Base-by-base conservation (phyloP, 345 rosid genomes). In the Euphorbia lathyris region DNA sequence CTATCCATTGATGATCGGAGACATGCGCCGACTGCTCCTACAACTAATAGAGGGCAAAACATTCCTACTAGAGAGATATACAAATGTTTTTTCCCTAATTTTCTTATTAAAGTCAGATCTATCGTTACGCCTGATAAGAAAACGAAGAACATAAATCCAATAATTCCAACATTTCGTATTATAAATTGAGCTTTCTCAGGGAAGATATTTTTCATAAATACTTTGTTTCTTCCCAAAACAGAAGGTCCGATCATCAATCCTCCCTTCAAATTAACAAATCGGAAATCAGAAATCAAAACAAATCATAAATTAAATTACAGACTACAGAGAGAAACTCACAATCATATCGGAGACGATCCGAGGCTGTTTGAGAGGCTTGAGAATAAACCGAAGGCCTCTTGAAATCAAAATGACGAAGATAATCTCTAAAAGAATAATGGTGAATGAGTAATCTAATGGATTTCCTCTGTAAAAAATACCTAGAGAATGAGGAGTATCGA, bases 201-300 rank as follows among this genome's bases (percentile, higher is more conserved):
- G 51, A 84, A 82, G 5, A 84, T 3, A 2, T 22, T 22, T 20
- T 58, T 60, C 9, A 69, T 36, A 58, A 88, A 86, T 6, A 40
- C 70, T 63, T 65, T 26, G 81, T 59, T 87, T 27, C 75, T 74
- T 12, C 95, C 89, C 1, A 94, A 67, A 67, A 89, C 25, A 0
- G 97, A 91, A 0, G 97, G 96, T 77, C 97, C 97, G 17, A 94
- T 47, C 57, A 88, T 63, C 62, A 91, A 75, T 3, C 96, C 97
- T 42, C 95, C 96, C 98, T 91, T 65, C 11, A 79, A 74, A 7
- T 27, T 22, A 1, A 45, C 7, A 40, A 38, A 23, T 29, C 5
- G 36, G 29, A 7, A 20, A 9, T 58, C 29, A 26, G 42, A n/a
- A n/a, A 19, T 16, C 4, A 42, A 10, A 63, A 19, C 1, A 38